These are phyloP conservation scores for Fennellomyces sp. DNA, from an alignment of 371 early-diverging fungal genomes.

Conservation along the genomic window DNA sequence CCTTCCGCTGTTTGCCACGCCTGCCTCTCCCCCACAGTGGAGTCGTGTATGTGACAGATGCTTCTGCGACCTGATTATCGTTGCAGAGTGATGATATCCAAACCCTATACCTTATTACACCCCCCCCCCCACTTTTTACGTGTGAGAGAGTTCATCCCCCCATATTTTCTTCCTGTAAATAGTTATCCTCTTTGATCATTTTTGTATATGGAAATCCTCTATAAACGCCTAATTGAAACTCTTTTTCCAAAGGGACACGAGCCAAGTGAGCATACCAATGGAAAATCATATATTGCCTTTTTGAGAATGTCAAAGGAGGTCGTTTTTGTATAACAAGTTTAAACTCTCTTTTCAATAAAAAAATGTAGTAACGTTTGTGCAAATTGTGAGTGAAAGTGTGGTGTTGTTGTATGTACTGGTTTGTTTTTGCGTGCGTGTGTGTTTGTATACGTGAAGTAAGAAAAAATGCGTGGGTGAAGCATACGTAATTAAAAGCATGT, in stretches of 20 bases:
- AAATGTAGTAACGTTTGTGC: neutral
- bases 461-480: neutral
- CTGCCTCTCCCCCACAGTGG: constrained; percentile 26
- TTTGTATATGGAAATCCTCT: constrained; percentile 1
- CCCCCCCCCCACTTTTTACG: too few species aligned
- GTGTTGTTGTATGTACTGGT: neutral
- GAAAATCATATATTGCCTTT: constrained; percentile 2
- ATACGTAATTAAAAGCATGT: neutral
- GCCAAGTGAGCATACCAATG: too few species aligned
- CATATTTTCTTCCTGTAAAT: neutral
- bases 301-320: neutral
- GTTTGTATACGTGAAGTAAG: neutral
- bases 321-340: neutral
- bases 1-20: constrained; percentile 35
- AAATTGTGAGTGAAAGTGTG: neutral
- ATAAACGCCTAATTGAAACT: neutral
- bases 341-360: neutral
- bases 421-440: neutral
- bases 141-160: too few species aligned
- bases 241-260: too few species aligned
- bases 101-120: neutral
- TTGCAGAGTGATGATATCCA: neutral
- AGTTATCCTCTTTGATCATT: neutral
- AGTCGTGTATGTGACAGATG: constrained; percentile 46
- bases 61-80: constrained; percentile 31